Evolutionary conservation across 2,329 filamentous ascomycete genomes (phyloP).

Genomic region (Talaromyces sp.): DNA sequence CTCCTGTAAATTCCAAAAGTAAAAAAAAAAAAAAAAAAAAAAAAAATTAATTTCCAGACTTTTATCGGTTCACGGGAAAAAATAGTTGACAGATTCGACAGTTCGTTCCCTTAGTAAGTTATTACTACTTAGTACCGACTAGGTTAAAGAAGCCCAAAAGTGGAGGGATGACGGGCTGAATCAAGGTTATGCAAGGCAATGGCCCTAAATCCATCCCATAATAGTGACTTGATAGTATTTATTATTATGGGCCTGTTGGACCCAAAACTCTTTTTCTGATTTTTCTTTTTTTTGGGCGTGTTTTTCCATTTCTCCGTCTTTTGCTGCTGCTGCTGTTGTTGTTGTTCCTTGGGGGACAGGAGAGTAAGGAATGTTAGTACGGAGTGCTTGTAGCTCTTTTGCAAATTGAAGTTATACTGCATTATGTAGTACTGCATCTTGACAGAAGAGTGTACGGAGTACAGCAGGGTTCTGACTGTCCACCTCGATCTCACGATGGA

Average conservation of each 20-base stretch:
- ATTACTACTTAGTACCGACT: background rate
- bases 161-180: slow-evolving; percentile 6
- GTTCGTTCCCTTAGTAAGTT: background rate
- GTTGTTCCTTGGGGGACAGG: background rate
- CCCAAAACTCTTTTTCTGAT: background rate
- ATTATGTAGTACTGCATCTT: background rate
- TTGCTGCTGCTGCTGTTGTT: no score
- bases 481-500: background rate
- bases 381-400: background rate
- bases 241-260: background rate
- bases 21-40: background rate
- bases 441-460: no score
- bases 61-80: background rate
- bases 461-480: background rate
- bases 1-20: background rate
- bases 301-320: background rate
- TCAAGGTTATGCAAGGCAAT: slow-evolving; percentile 12
- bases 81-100: background rate
- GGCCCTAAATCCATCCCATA: background rate
- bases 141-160: background rate
- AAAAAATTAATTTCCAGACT: background rate
- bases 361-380: background rate
- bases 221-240: background rate
- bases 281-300: background rate
- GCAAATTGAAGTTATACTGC: background rate